These are phyloP conservation scores for Hortaea werneckii DNA, from an alignment of 2,329 filamentous ascomycete genomes.

Conservation along the genomic window DNA sequence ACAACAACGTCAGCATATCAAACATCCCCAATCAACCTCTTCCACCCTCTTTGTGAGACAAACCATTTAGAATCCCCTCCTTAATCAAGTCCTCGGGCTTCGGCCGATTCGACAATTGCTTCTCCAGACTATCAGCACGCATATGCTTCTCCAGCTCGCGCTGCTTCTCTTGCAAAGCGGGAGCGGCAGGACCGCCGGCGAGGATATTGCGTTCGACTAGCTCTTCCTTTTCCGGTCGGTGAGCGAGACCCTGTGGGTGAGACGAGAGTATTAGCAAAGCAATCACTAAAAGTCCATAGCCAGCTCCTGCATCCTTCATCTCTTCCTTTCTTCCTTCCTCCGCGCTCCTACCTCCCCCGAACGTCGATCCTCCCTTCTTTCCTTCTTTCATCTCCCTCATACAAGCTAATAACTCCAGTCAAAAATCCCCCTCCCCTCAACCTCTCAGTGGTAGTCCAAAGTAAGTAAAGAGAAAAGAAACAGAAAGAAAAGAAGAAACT, in stretches of 20 bases:
- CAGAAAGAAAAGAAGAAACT: too few species aligned
- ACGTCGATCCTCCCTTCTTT: too few species aligned
- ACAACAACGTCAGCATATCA: neutral
- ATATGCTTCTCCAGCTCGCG: conserved; percentile 81
- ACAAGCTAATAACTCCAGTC: too few species aligned
- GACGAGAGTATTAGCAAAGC: neutral
- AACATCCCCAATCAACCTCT: neutral
- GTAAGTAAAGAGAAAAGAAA: too few species aligned
- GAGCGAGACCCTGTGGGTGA: conserved; percentile 41
- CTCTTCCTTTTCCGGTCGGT: conserved; percentile 58
- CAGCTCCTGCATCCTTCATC: too few species aligned
- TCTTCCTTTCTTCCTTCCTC: too few species aligned
- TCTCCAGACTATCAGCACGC: conserved; percentile 76
- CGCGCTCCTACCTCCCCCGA: too few species aligned
- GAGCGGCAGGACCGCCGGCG: conserved; percentile 65
- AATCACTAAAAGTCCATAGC: too few species aligned
- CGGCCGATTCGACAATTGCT: conserved; percentile 71
- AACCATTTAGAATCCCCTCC: conserved; percentile 60
- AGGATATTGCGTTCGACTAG: conserved; percentile 84
- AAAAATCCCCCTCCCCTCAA: too few species aligned
- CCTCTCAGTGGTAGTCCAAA: too few species aligned
- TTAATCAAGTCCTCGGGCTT: conserved; percentile 65
- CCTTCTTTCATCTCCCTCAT: too few species aligned
- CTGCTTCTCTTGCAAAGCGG: conserved; percentile 68
- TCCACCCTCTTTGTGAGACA: neutral